Conservation (phyloP, 2,329 filamentous ascomycete species). For the Xylaria sp. region DNA sequence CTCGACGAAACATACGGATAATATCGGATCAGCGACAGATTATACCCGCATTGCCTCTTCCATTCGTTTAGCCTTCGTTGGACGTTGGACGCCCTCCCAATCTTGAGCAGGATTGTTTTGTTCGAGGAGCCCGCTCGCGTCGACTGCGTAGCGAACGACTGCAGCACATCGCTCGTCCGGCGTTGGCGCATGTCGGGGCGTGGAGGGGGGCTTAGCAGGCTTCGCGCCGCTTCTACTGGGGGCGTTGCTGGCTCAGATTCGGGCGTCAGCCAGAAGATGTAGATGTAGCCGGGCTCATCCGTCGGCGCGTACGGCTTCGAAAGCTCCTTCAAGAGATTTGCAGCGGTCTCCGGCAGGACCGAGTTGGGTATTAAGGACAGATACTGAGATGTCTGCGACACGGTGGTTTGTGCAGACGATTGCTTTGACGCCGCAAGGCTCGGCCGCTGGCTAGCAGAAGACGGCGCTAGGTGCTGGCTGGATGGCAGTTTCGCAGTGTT, state of each 20-base stretch:
- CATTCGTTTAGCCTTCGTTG: constrained; percentile 91
- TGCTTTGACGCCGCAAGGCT: constrained; percentile 32
- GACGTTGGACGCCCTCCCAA: constrained; percentile 77
- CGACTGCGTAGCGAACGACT: constrained; percentile 51
- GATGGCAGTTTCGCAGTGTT: constrained; percentile 39
- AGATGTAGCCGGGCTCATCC: constrained; percentile 91
- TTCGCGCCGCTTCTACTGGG: constrained; percentile 63
- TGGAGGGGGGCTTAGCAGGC: constrained; percentile 60
- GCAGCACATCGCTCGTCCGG: constrained; percentile 61
- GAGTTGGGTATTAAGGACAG: constrained; percentile 72
- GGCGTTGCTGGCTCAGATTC: constrained; percentile 59
- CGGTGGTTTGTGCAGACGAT: constrained; percentile 37
- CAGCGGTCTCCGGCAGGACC: constrained; percentile 70
- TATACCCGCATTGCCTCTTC: constrained; percentile 90
- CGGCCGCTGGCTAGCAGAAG: constrained; percentile 39
- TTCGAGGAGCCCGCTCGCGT: constrained; percentile 39
- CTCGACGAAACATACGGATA: constrained; percentile 77
- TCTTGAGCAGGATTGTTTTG: constrained; percentile 72
- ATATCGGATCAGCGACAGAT: constrained; percentile 84
- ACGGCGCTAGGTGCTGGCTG: constrained; percentile 37
- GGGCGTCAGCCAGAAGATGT: constrained; percentile 97
- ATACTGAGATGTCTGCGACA: constrained; percentile 51
- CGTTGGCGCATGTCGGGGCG: constrained; percentile 48
- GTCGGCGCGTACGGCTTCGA: constrained; percentile 72
- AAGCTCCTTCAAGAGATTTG: constrained; percentile 76